Percentiles rank a stretch among this genome's conserved stretches.
phyloP scores from a whole-genome alignment of 176 grass and related monocot species.

The Zizania latifolia region DNA sequence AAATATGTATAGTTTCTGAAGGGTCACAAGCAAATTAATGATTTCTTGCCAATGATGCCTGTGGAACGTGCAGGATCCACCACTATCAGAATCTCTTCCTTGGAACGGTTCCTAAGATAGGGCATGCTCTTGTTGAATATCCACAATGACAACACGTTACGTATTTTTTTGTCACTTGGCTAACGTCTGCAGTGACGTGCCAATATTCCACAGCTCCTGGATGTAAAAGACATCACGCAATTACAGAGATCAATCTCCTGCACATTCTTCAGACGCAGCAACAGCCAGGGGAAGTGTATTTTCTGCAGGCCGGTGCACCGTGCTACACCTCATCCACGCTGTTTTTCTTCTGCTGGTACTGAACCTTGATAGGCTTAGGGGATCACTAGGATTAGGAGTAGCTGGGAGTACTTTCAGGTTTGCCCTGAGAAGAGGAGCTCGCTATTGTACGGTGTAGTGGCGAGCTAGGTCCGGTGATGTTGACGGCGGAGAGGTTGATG shows the following conservation, averaged over 20 bases:
- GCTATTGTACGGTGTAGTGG: too few relatives aligned
- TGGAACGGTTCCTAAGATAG: not conserved
- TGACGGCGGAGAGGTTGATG: too few relatives aligned
- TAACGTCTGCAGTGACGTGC: not conserved
- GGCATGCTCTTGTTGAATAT: not conserved
- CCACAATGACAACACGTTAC: not conserved
- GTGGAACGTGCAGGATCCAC: not conserved
- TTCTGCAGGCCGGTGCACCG: conserved; percentile 13
- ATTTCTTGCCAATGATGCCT: not conserved
- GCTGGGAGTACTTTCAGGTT: too few relatives aligned
- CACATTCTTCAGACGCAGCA: not conserved
- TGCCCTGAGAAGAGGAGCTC: too few relatives aligned
- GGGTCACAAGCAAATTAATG: not conserved
- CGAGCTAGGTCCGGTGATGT: too few relatives aligned
- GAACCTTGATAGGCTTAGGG: too few relatives aligned
- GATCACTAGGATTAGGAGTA: too few relatives aligned
- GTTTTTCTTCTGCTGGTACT: conserved; percentile 17
- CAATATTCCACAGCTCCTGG: not conserved
- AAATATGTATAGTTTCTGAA: not conserved
- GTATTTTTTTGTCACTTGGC: not conserved
- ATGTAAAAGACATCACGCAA: not conserved
- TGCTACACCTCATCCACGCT: conserved; percentile 40
- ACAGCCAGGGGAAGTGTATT: not conserved
- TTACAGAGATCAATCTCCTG: not conserved
- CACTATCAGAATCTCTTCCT: not conserved